Percentiles rank a stretch among this genome's conserved stretches.
phyloP scores from a whole-genome alignment of 2,329 filamentous ascomycete genomes.

The Xylariales sp. region DNA sequence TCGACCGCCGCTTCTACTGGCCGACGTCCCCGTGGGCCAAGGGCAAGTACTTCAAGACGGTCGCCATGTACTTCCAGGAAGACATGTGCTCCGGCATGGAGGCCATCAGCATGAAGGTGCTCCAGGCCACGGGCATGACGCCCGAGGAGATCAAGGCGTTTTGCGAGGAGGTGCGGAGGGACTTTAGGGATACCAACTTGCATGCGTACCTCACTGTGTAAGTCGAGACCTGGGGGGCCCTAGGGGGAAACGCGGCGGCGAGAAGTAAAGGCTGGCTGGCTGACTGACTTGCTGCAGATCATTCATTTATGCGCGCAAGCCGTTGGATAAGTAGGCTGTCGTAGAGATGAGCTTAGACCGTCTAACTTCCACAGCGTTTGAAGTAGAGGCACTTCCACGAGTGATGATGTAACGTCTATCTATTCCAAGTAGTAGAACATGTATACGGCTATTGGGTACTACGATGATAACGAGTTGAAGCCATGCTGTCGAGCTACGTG shows the following conservation, averaged over 20 bases:
- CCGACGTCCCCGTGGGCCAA: conserved; percentile 53
- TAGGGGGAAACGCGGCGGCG: background rate
- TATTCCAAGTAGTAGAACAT: background rate
- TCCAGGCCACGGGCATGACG: conserved; percentile 49
- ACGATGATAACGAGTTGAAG: background rate
- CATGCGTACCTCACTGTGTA: conserved; percentile 52
- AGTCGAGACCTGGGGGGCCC: conserved; percentile 23
- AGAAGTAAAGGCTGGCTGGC: background rate
- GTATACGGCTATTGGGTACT: background rate
- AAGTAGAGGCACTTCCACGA: background rate
- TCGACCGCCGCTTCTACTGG: conserved; percentile 49
- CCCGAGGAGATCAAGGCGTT: conserved; percentile 45
- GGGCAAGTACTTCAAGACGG: conserved; percentile 50
- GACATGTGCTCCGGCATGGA: conserved; percentile 49
- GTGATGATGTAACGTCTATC: background rate
- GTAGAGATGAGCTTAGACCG: background rate
- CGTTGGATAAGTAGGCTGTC: conserved; percentile 22
- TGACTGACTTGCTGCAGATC: conserved; percentile 36
- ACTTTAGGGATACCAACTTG: conserved; percentile 48
- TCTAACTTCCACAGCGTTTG: too few relatives aligned
- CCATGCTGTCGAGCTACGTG: background rate
- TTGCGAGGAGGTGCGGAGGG: conserved; percentile 48
- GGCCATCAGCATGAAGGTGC: conserved; percentile 50
- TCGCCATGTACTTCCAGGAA: conserved; percentile 49
- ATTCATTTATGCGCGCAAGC: conserved; percentile 44